These are phyloP conservation scores for Leccinum broughii DNA, from an alignment of 768 basidiomycete species.

Conservation along the genomic window DNA sequence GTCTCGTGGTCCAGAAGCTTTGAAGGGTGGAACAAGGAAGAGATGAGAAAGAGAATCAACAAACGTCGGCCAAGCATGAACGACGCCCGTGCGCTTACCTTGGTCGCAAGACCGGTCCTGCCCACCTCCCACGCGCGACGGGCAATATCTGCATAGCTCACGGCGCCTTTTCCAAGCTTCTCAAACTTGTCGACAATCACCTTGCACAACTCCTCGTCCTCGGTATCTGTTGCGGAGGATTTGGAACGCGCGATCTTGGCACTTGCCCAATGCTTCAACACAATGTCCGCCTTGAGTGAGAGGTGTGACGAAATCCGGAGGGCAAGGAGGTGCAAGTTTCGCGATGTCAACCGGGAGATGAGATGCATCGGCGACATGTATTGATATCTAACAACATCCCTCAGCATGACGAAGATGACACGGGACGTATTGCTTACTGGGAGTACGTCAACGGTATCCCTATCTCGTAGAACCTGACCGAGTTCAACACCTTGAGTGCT, in stretches of 20 bases:
- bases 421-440: conserved; percentile 55
- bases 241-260: conserved; percentile 83
- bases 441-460: conserved; percentile 91
- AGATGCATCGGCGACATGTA: conserved; percentile 79
- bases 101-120: conserved; percentile 75
- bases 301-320: conserved; percentile 87
- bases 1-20: conserved; percentile 91
- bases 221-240: conserved; percentile 56
- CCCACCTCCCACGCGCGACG: conserved; percentile 92
- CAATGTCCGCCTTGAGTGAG: conserved; percentile 78
- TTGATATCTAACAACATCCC: conserved; percentile 58
- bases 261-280: conserved; percentile 94
- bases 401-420: conserved; percentile 3
- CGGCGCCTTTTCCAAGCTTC: conserved; percentile 71
- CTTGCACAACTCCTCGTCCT: conserved; percentile 77
- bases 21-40: neutral
- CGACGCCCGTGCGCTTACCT: conserved; percentile 46
- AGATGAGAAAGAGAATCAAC: neutral
- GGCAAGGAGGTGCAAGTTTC: conserved; percentile 89
- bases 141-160: conserved; percentile 95
- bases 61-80: neutral
- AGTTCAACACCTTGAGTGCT: conserved; percentile 90
- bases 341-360: conserved; percentile 78
- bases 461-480: conserved; percentile 87
- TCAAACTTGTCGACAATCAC: conserved; percentile 90